Base-by-base conservation (phyloP, 164 flowering plant genomes). In the Akebia trifoliata region DNA sequence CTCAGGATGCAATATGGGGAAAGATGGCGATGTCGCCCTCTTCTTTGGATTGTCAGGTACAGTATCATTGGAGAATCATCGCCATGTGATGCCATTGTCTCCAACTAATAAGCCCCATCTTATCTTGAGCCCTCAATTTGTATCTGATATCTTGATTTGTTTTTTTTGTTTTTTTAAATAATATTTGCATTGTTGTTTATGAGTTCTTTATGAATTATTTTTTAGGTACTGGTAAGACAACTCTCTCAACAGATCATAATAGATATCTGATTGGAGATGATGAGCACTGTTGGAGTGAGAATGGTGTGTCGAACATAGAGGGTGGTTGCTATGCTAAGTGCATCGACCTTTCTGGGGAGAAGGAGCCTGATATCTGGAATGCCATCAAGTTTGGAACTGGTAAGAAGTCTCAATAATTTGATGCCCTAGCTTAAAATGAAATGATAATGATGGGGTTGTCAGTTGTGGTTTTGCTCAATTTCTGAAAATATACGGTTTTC, bases 301-400 rank as follows among this genome's bases (percentile, higher is more conserved):
- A 78, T 69, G 99, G 99, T 22, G 95, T 90, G n/a, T 90, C 97
- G 6, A 94, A 94, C 54, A 94, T 90, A 31, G 99, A 94, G 62
- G 99, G 97, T 8, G 99, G 99, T 53, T 94, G 99, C 70, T 94
- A 90, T 76, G 97, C 99, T 21, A 87, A 90, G 73, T 90, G 97
- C 72, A 80, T 94, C 46, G 96, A 86, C 64, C 89, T 94, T 14
- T 72, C 83, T 0, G 49, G 80, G 69, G 99, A 90, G 63, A 94
- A 94, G 70, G 99, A 90, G 66, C 99, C 99, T 35, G 99, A 94
- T 71, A 94, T 90, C 60, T 94, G 81, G 80, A 86, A 94, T 62
- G 96, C 99, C 58, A 94, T 94, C 75, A 90, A 86, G 81, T 94
- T 94, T 65, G 99, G 99, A 15, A 81, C 99, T 25, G 97, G 98